phyloP scores from a whole-genome alignment of 139 green algal genomes.

The Zygnema cylindricum region DNA sequence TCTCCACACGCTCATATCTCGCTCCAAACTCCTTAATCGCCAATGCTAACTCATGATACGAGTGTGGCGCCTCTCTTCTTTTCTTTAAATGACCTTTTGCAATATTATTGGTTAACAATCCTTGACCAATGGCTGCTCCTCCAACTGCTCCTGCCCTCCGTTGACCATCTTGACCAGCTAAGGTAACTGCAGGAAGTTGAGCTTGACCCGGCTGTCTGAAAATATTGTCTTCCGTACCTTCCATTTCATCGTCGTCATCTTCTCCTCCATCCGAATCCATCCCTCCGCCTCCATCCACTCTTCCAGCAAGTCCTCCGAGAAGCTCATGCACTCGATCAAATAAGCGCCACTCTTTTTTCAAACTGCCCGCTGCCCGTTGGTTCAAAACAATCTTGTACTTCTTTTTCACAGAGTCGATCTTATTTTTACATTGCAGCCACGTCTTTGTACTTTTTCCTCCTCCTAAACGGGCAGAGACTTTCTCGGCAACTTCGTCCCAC shows the following conservation, averaged over 20 bases:
- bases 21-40: conserved; percentile 31
- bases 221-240: neutral
- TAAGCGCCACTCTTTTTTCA: conserved; percentile 39
- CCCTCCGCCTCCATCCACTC: neutral
- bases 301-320: neutral
- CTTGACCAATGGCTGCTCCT: neutral
- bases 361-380: neutral
- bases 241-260: neutral
- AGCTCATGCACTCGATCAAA: conserved; percentile 31
- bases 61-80: neutral
- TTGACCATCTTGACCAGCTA: neutral
- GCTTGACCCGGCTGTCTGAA: neutral
- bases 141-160: neutral
- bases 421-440: conserved; percentile 50
- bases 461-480: neutral
- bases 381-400: conserved; percentile 44
- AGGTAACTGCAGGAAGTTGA: neutral
- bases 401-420: conserved; percentile 50
- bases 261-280: conserved; percentile 4
- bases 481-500: conserved; percentile 43
- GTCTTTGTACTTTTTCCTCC: conserved; percentile 20
- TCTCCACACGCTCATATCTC: conserved; percentile 25
- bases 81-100: conserved; percentile 10
- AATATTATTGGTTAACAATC: neutral
- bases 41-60: neutral